Percentiles rank a stretch among this genome's conserved stretches.
These are phyloP conservation scores for Hevea brasiliensis DNA, from an alignment of 345 rosid species.

Conservation along the genomic window DNA sequence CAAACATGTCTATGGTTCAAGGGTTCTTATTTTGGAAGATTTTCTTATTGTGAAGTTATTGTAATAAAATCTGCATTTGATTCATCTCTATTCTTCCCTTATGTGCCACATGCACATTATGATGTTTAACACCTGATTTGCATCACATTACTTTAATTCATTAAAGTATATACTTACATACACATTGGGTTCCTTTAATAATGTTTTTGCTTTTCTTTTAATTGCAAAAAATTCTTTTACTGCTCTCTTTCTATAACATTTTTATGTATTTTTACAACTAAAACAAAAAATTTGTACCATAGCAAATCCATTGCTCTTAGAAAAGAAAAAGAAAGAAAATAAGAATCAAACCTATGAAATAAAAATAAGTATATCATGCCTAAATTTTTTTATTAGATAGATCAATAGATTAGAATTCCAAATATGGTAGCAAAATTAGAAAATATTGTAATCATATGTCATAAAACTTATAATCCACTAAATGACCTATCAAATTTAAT, in stretches of 20 bases:
- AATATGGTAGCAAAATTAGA: not conserved
- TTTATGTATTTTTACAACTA: not conserved
- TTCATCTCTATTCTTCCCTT: not conserved
- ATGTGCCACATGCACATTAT: not conserved
- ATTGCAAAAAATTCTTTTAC: not conserved
- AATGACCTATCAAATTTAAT: not conserved
- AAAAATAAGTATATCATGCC: not conserved
- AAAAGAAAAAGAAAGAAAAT: not conserved
- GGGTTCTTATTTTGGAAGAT: conserved; percentile 4
- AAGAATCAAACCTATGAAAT: not conserved
- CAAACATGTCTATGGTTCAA: conserved; percentile 8
- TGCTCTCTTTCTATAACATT: not conserved
- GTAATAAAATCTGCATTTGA: conserved; percentile 5
- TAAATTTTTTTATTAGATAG: not conserved
- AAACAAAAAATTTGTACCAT: not conserved
- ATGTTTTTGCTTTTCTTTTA: not conserved
- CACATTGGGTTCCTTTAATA: not conserved
- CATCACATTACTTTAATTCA: too few species aligned
- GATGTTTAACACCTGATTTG: not conserved
- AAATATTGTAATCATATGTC: not conserved
- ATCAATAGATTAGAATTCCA: not conserved
- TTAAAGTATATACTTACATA: not conserved
- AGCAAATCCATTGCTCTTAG: not conserved
- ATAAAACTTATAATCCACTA: not conserved
- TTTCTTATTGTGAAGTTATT: conserved; percentile 9